Evolutionary conservation across 2,329 filamentous ascomycete genomes (phyloP), one percentile per base, ranked within the genome.

Genomic region (Sarocladium kiliense): DNA sequence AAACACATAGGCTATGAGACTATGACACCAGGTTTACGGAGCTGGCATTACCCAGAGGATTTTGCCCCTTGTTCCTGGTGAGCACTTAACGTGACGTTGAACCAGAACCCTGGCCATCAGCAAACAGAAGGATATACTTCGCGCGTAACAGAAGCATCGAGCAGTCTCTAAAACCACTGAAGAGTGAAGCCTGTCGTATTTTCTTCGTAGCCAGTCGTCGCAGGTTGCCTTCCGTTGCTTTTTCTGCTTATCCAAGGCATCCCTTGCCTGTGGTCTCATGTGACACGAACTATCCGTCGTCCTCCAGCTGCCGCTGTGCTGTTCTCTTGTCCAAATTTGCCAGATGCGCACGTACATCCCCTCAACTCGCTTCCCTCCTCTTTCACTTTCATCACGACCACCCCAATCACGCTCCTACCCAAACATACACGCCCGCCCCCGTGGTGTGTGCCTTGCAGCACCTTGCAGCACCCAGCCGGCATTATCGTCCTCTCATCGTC

Each of bases 211-310:
- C 44, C n/a, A 47, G 12, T 11, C 25, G 44, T 18, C 44, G 44
- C 44, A 47, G n/a, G 12, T 47, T 27, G 16, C 27, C 12, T 47
- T 7, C 12, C 44, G n/a, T 47, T 47, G 25, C 44, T 47, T 47
- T 23, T 47, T 47, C 36, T 39, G 36, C 36, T 39, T 39, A n/a
- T 39, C 18, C 36, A 27, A 27, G 3, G 23, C n/a, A 47, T 47
- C 44, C 44, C 44, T 47, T 47, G 44, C 44, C n/a, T 47, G 41
- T 18, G 27, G 44, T 47, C 44, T 47, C 44, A 47, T 30, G 44
- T 47, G 25, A 27, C 44, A 47, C 44, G 44, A 47, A 47, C 44
- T 14, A 30, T 44, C 36, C 36, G 16, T 39, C 18, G 36, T 39
- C 36, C 30, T 23, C 39, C 39, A 44, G 7, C 7, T 23, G n/a